phyloP scores from a whole-genome alignment of 306 rosid species.

The Lathyrus sativus region DNA sequence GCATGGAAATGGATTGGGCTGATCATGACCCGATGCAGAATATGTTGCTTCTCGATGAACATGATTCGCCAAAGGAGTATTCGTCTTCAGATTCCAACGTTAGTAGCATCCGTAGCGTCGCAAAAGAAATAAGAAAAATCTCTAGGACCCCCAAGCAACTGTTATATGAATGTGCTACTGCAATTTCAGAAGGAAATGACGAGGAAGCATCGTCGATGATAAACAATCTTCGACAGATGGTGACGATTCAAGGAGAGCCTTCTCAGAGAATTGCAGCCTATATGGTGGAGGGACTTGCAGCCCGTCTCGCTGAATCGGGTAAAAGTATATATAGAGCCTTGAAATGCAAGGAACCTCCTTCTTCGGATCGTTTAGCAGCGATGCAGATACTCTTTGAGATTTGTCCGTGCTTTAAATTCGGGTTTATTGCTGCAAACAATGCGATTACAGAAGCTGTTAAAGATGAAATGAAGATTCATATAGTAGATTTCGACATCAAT shows the following conservation, averaged over 20 bases:
- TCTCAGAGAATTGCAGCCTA: slow-evolving; percentile 96
- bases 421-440: slow-evolving; percentile 82
- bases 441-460: slow-evolving; percentile 79
- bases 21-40: slow-evolving; percentile 50
- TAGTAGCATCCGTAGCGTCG: slow-evolving; percentile 64
- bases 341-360: slow-evolving; percentile 94
- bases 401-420: slow-evolving; percentile 96
- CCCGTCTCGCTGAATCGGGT: slow-evolving; percentile 79
- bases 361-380: slow-evolving; percentile 89
- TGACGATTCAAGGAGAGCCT: slow-evolving; percentile 93
- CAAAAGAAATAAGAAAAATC: slow-evolving; percentile 50
- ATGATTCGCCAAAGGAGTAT: slow-evolving; percentile 77
- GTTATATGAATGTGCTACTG: slow-evolving; percentile 76
- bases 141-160: slow-evolving; percentile 62
- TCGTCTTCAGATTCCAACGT: slow-evolving; percentile 65
- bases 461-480: slow-evolving; percentile 72
- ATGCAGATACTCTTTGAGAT: slow-evolving; percentile 96
- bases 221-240: slow-evolving; percentile 69
- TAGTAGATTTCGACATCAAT: slow-evolving; percentile 84
- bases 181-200: slow-evolving; percentile 69
- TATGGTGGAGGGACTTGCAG: slow-evolving; percentile 98
- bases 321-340: slow-evolving; percentile 73
- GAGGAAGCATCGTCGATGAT: slow-evolving; percentile 68
- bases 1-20: slow-evolving; percentile 84
- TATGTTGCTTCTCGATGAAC: slow-evolving; percentile 50